These are phyloP conservation scores for Fusarium agapanthi DNA, from an alignment of 2,329 filamentous ascomycete genomes.

Conservation along the genomic window DNA sequence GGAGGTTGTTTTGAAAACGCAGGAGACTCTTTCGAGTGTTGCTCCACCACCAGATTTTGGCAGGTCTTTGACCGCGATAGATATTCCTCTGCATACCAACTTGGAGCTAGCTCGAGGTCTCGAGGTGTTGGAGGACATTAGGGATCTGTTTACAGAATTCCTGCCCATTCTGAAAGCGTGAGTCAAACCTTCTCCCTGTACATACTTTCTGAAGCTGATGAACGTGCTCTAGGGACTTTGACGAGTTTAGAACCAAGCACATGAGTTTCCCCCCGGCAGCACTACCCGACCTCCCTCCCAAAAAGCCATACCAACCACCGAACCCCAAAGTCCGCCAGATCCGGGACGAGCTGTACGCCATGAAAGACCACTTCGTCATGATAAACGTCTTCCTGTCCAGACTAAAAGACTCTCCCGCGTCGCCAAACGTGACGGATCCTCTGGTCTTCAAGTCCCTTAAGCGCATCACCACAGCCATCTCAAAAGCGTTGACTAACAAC, in stretches of 20 bases:
- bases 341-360: conserved; percentile 25
- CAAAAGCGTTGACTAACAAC: conserved; percentile 37
- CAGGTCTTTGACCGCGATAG: not conserved
- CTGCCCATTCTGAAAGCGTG: conserved; percentile 36
- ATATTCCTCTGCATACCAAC: conserved; percentile 23
- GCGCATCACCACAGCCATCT: conserved; percentile 14
- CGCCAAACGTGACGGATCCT: not conserved
- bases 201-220: not conserved
- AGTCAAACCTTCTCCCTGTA: not conserved
- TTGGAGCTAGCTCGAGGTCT: not conserved
- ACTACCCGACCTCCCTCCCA: not conserved
- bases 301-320: not conserved
- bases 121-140: conserved; percentile 9
- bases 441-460: not conserved
- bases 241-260: conserved; percentile 22
- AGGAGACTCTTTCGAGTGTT: not conserved
- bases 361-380: conserved; percentile 31
- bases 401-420: not conserved
- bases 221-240: conserved; percentile 16
- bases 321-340: conserved; percentile 20
- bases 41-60: not conserved
- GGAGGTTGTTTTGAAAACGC: not conserved
- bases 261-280: conserved; percentile 19
- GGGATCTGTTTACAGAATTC: conserved; percentile 4
- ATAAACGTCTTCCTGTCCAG: conserved; percentile 1